Evolutionary conservation across 148 eudicot genomes (phyloP).

Genomic region (Diospyros lotus): DNA sequence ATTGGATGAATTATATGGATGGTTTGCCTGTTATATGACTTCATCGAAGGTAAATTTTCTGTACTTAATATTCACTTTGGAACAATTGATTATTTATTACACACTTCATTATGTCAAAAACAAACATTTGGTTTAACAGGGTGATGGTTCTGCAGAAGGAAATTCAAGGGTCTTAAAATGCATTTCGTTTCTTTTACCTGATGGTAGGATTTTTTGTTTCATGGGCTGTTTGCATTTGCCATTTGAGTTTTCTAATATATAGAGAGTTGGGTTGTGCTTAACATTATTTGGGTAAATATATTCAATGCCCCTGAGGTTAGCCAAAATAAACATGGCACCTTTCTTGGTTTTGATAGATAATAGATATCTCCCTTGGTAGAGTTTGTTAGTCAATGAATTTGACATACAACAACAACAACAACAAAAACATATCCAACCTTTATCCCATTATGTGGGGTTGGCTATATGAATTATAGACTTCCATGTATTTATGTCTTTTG

Average conservation of each 20-base stretch:
- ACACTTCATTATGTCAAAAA: neutral
- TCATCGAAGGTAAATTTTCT: slow-evolving; percentile 48
- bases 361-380: no score
- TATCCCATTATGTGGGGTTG: no score
- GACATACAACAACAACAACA: no score
- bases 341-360: no score
- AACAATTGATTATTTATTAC: neutral
- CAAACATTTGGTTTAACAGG: slow-evolving; percentile 32
- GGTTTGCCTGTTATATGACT: slow-evolving; percentile 58
- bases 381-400: no score
- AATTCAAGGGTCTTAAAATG: slow-evolving; percentile 53
- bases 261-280: neutral
- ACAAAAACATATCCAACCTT: no score
- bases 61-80: no score
- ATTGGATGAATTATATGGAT: slow-evolving; percentile 77
- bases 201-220: slow-evolving; percentile 32
- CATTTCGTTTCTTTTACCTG: slow-evolving; percentile 59
- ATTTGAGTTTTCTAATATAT: neutral
- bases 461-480: no score
- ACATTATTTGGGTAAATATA: no score
- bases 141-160: slow-evolving; percentile 36
- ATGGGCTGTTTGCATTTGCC: neutral
- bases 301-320: no score
- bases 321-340: no score
- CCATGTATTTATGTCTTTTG: no score